Evolutionary conservation across 306 rosid species (phyloP), one percentile per base, ranked within the genome.

Genomic region (Rosa chinensis): DNA sequence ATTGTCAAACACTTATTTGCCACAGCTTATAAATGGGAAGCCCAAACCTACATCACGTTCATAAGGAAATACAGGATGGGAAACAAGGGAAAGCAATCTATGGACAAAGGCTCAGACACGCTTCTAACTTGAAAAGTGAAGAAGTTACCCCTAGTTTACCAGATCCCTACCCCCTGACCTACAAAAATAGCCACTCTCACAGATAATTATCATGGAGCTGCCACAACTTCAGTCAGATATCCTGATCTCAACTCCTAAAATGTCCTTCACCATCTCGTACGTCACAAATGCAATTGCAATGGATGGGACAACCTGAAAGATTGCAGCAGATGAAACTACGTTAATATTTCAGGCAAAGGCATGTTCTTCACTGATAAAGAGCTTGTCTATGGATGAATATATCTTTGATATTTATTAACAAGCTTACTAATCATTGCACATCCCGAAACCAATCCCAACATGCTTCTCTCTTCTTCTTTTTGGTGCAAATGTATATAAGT

Each of bases 201-300:
- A 71, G 74, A 77, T 70, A 76, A 75, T 56, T 84, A 72, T 84
- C 66, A 32, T 10, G 55, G 59, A 76, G 73, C 69, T 59, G 45
- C 75, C 77, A 28, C 63, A 63, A 59, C 82, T 79, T 89, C 77
- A 95, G 78, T 95, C 99, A 10, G 99, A 93, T 85, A 95, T 93
- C 78, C 97, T 89, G 86, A 95, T 88, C 90, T 95, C 99, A 23
- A 95, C 98, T 83, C 99, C 99, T 86, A 95, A 83, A 82, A 95
- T 48, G 77, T 95, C 99, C 91, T 95, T 95, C 89, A 95, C 97
- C 94, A 86, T 63, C 89, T 95, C 99, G 4, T 95, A 95, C 10
- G 98, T 62, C 70, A 95, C 99, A 73, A 95, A 95, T 25, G 99
- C 98, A 67, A 95, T 78, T 47, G 99, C 96, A 82, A 95, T 95